phyloP scores from a whole-genome alignment of 108 stramenopile genomes.

The Stephanodiscus minutulus region DNA sequence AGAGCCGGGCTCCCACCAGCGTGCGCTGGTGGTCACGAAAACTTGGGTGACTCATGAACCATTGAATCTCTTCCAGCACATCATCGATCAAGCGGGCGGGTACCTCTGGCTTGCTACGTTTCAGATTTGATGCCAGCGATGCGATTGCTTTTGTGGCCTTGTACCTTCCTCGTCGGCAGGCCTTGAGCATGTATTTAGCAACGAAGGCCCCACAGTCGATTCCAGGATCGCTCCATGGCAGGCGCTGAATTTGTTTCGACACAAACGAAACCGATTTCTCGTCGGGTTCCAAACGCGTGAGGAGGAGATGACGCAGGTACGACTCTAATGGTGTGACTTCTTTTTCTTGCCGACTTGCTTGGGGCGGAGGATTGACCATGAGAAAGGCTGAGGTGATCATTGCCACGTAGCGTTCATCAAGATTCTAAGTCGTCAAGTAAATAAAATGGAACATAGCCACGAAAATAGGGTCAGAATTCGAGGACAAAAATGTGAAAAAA shows the following conservation, averaged over 20 bases:
- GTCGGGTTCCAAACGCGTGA: conserved; percentile 67
- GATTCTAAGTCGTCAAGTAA: conserved; percentile 43
- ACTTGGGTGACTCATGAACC: conserved; percentile 82
- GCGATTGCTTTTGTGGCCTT: conserved; percentile 80
- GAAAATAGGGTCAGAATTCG: neutral
- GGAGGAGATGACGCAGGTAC: conserved; percentile 80
- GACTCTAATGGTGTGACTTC: conserved; percentile 84
- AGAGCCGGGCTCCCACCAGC: conserved; percentile 78
- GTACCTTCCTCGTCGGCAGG: conserved; percentile 86
- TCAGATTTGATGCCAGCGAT: conserved; percentile 76
- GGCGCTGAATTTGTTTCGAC: conserved; percentile 84
- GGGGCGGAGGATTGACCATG: conserved; percentile 78
- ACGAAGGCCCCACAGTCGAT: conserved; percentile 73
- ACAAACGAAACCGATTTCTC: conserved; percentile 67
- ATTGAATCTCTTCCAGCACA: conserved; percentile 87
- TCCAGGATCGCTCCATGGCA: conserved; percentile 89
- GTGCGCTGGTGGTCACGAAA: conserved; percentile 89
- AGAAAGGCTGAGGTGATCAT: conserved; percentile 84
- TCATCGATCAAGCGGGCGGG: conserved; percentile 81
- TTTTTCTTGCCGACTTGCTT: conserved; percentile 55
- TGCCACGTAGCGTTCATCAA: conserved; percentile 80
- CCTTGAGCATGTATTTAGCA: conserved; percentile 82
- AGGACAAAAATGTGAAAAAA: neutral
- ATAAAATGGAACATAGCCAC: neutral
- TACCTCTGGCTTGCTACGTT: conserved; percentile 70